phyloP scores from a whole-genome alignment of 2,329 filamentous ascomycete species.

The Calonectria montana region DNA sequence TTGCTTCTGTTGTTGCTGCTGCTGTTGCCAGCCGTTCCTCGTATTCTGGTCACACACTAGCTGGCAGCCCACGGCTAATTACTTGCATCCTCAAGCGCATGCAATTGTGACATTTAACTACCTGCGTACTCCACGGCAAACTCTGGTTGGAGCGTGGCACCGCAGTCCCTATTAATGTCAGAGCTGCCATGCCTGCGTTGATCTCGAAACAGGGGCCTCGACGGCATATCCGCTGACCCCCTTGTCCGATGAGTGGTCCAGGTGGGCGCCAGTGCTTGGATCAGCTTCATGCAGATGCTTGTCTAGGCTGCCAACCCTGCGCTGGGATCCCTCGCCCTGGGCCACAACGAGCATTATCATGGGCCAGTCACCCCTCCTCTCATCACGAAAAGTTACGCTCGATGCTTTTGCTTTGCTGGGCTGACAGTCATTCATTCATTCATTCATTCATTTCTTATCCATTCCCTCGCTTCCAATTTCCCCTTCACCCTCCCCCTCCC shows the following conservation, averaged over 20 bases:
- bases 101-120: background rate
- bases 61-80: background rate
- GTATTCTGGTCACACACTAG: background rate
- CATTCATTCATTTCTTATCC: conserved; percentile 25
- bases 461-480: conserved; percentile 8
- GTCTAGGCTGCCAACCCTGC: conserved; percentile 19
- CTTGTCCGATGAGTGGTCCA: conserved; percentile 32
- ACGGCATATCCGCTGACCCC: conserved; percentile 30
- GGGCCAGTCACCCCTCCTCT: conserved; percentile 12
- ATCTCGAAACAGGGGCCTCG: conserved; percentile 42
- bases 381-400: conserved; percentile 14
- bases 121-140: background rate
- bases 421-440: conserved; percentile 24
- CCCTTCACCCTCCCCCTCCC: conserved; percentile 33
- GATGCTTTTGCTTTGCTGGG: conserved; percentile 4
- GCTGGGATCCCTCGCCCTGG: conserved; percentile 36
- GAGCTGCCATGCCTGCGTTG: conserved; percentile 30
- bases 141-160: background rate
- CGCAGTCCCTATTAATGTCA: conserved; percentile 1
- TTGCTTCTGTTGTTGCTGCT: background rate
- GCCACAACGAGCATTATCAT: conserved; percentile 25
- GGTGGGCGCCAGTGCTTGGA: conserved; percentile 11
- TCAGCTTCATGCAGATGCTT: conserved; percentile 41
- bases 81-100: background rate
- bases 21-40: background rate